These are phyloP conservation scores for Herpetomonas samuelpessoai DNA, from an alignment of 208 protist genomes.

Conservation along the genomic window DNA sequence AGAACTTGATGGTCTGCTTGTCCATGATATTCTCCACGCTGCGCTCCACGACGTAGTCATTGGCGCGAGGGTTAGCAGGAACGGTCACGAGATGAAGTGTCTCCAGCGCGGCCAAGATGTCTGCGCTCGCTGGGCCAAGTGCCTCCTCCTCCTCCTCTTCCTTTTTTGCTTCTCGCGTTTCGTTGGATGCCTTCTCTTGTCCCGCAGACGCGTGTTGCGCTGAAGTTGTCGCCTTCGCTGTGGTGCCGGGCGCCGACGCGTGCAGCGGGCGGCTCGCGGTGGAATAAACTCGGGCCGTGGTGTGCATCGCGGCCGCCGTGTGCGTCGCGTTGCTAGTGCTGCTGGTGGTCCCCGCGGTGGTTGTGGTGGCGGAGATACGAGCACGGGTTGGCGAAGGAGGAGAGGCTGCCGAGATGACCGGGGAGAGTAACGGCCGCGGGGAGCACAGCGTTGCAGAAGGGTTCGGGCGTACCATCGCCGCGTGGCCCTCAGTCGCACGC, in stretches of 20 bases:
- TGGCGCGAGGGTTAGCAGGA: neutral
- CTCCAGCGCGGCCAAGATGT: neutral
- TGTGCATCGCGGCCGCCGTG: neutral
- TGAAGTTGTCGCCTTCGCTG: neutral
- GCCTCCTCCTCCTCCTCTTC: neutral
- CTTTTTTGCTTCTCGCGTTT: too few species aligned
- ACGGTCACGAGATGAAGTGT: neutral
- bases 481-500: too few species aligned
- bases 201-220: too few species aligned
- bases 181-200: too few species aligned
- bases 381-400: too few species aligned
- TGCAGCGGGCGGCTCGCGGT: neutral
- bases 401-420: too few species aligned
- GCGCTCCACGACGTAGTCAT: neutral
- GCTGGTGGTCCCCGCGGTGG: too few species aligned
- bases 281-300: neutral
- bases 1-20: neutral
- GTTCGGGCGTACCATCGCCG: too few species aligned
- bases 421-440: too few species aligned
- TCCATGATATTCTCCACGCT: neutral
- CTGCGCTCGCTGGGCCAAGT: neutral
- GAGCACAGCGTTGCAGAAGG: too few species aligned
- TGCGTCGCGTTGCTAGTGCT: too few species aligned
- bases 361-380: too few species aligned
- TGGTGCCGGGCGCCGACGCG: neutral